Conservation (phyloP, 2,329 filamentous ascomycete species). For the Volutella citrinella region DNA sequence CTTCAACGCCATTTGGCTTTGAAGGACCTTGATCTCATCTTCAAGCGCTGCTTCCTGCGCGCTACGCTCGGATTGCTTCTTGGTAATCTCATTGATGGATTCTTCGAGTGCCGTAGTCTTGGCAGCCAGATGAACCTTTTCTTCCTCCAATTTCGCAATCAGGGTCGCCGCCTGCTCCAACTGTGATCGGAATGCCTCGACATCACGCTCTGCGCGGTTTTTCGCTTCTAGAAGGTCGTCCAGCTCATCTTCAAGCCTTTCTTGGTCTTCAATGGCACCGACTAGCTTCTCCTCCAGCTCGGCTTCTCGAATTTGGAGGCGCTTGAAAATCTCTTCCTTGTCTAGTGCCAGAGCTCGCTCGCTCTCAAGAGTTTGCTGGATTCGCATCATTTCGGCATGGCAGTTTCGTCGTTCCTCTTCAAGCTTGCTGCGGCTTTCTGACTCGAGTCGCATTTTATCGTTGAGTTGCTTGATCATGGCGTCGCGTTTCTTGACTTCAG, state of each 20-base stretch:
- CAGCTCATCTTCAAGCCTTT: conserved; percentile 88
- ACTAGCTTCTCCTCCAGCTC: conserved; percentile 92
- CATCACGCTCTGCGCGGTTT: conserved; percentile 81
- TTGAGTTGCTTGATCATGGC: conserved; percentile 88
- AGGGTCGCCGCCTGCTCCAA: conserved; percentile 89
- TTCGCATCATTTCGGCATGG: conserved; percentile 80
- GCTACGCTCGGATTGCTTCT: conserved; percentile 68
- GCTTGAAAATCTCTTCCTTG: conserved; percentile 98
- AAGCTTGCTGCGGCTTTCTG: conserved; percentile 70
- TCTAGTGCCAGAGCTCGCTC: conserved; percentile 93
- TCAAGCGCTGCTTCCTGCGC: conserved; percentile 72
- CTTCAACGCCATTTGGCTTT: conserved; percentile 84
- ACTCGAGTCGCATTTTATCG: conserved; percentile 75
- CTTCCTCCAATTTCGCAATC: conserved; percentile 79
- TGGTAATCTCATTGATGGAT: conserved; percentile 68
- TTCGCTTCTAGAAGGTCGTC: conserved; percentile 87
- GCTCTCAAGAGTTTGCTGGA: conserved; percentile 92
- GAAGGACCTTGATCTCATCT: conserved; percentile 85
- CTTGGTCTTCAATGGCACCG: conserved; percentile 89
- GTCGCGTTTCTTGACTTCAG: conserved; percentile 92
- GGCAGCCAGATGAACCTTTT: conserved; percentile 72
- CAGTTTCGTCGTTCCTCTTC: conserved; percentile 90
- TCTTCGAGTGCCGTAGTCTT: conserved; percentile 68
- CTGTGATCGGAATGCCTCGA: conserved; percentile 74
- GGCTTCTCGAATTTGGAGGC: conserved; percentile 86